A percentile compares a stretch with the other conserved stretches of the same genome.
These are phyloP conservation scores for Baorangia bicolor DNA, from an alignment of 768 basidiomycete species.

Conservation along the genomic window DNA sequence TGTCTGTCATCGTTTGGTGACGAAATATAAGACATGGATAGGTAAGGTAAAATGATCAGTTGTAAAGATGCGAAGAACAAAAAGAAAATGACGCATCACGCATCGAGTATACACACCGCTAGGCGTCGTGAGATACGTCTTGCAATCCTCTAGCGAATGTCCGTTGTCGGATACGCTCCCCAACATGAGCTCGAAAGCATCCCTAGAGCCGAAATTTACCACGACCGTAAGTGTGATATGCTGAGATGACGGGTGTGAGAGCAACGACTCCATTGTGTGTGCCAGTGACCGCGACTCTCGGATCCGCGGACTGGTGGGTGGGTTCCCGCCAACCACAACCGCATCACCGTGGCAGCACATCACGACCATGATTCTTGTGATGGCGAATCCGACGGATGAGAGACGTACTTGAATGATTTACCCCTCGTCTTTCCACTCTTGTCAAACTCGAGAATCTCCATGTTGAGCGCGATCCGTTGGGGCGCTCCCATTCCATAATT, in stretches of 20 bases:
- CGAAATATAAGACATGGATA: background rate
- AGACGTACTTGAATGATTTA: slow-evolving; percentile 45
- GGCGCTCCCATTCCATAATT: slow-evolving; percentile 82
- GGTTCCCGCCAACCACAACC: background rate
- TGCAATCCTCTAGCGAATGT: slow-evolving; percentile 84
- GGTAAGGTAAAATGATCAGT: background rate
- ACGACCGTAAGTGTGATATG: slow-evolving; percentile 19
- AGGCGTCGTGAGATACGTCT: slow-evolving; percentile 67
- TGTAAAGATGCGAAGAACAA: background rate
- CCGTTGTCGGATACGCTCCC: slow-evolving; percentile 72
- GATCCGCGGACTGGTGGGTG: slow-evolving; percentile 4
- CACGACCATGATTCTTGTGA: background rate
- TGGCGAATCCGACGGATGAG: background rate
- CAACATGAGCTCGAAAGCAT: slow-evolving; percentile 87
- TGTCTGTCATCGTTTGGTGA: slow-evolving; percentile 3
- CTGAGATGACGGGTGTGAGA: slow-evolving; percentile 6
- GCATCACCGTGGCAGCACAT: background rate
- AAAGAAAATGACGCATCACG: background rate
- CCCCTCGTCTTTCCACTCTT: slow-evolving; percentile 20
- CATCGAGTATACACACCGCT: slow-evolving; percentile 35
- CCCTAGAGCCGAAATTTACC: slow-evolving; percentile 44
- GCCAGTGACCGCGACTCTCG: background rate
- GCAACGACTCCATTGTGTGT: background rate
- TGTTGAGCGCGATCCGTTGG: slow-evolving; percentile 61
- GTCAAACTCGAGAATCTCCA: slow-evolving; percentile 61